These are phyloP conservation scores for Berberis thunbergii DNA, from an alignment of 164 flowering plant genomes.

Conservation along the genomic window DNA sequence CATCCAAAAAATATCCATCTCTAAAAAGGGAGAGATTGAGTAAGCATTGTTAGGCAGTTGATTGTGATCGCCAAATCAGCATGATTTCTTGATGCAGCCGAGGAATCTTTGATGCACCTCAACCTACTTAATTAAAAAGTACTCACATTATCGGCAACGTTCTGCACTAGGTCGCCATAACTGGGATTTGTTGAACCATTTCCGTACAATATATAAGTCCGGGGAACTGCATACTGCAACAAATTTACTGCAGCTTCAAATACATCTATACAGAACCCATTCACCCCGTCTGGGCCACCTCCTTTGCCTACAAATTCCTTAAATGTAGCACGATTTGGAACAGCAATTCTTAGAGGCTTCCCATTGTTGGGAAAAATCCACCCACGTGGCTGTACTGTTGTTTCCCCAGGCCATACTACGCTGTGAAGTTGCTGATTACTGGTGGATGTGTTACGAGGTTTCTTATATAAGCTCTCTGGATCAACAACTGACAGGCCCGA, in stretches of 20 bases:
- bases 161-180: slow-evolving; percentile 41
- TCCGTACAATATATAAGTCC: slow-evolving; percentile 48
- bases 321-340: slow-evolving; percentile 65
- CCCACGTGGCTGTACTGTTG: slow-evolving; percentile 51
- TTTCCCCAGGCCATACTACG: slow-evolving; percentile 85
- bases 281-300: slow-evolving; percentile 36
- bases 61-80: neutral
- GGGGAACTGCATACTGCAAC: slow-evolving; percentile 80
- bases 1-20: too few species aligned
- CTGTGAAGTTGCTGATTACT: slow-evolving; percentile 45
- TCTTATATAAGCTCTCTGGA: slow-evolving; percentile 57
- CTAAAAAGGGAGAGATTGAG: too few species aligned
- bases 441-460: slow-evolving; percentile 41
- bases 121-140: neutral
- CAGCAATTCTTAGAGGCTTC: slow-evolving; percentile 58
- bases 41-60: neutral
- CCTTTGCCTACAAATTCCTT: slow-evolving; percentile 52
- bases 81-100: neutral
- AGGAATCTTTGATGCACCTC: neutral
- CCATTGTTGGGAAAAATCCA: slow-evolving; percentile 96
- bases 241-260: slow-evolving; percentile 72
- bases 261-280: slow-evolving; percentile 76
- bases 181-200: slow-evolving; percentile 56
- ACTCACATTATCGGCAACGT: slow-evolving; percentile 64
- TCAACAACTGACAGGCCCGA: slow-evolving; percentile 59